Conservation (phyloP, 2,329 filamentous ascomycete genomes). For the Pyrenochaeta sp. region DNA sequence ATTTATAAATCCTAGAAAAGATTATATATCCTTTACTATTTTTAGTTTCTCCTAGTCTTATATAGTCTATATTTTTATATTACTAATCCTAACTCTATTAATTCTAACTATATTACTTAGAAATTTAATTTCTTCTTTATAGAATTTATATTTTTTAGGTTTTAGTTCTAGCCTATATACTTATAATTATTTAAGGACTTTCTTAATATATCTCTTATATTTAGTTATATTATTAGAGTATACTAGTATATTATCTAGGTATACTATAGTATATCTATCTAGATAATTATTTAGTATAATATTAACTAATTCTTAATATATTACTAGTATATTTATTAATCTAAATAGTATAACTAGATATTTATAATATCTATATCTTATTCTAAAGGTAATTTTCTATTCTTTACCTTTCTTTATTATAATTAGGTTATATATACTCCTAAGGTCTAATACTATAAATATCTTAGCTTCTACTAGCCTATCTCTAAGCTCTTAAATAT, state of each 20-base stretch:
- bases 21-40: conserved; percentile 8
- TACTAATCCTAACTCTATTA: too few species aligned
- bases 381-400: too few species aligned
- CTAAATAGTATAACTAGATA: too few species aligned
- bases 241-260: not conserved
- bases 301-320: too few species aligned
- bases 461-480: too few species aligned
- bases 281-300: too few species aligned
- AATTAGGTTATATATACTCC: conserved; percentile 5
- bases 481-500: too few species aligned
- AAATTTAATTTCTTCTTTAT: conserved; percentile 9
- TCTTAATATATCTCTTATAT: conserved; percentile 2
- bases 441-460: too few species aligned
- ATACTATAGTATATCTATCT: too few species aligned
- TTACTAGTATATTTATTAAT: too few species aligned
- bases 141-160: conserved; percentile 5
- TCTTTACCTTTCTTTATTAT: not conserved
- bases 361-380: too few species aligned
- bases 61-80: conserved; percentile 3
- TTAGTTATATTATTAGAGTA: conserved; percentile 3
- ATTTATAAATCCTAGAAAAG: conserved; percentile 14
- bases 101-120: conserved; percentile 13
- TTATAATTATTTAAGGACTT: too few species aligned
- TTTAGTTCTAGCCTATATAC: not conserved
- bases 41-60: conserved; percentile 3